These are phyloP conservation scores for Eragrostis nindensis DNA, from an alignment of 176 grass and related monocot genomes.

Conservation along the genomic window DNA sequence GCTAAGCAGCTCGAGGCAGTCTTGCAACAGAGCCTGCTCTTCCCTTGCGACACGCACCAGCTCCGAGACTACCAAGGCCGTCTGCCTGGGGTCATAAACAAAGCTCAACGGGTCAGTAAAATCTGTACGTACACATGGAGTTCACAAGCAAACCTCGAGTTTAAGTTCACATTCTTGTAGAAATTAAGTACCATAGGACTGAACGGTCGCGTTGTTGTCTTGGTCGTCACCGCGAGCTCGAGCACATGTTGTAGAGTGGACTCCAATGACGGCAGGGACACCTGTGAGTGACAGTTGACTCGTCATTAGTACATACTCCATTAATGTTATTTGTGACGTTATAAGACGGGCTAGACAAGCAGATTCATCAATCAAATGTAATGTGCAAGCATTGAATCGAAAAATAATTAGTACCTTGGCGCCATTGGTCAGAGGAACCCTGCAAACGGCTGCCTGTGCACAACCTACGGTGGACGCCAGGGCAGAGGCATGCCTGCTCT, in stretches of 20 bases:
- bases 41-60: slow-evolving; percentile 36
- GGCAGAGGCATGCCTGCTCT: slow-evolving; percentile 41
- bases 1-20: slow-evolving; percentile 47
- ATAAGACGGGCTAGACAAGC: background rate
- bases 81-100: slow-evolving; percentile 17
- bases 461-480: slow-evolving; percentile 37
- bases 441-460: slow-evolving; percentile 46
- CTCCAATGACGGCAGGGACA: slow-evolving; percentile 8
- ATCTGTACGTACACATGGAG: background rate
- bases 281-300: slow-evolving; percentile 16
- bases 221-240: slow-evolving; percentile 29
- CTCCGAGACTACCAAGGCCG: slow-evolving; percentile 23
- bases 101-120: background rate
- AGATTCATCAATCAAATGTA: too few relatives aligned
- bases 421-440: slow-evolving; percentile 51
- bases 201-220: slow-evolving; percentile 11
- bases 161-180: background rate
- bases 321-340: too few relatives aligned
- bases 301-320: too few relatives aligned
- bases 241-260: slow-evolving; percentile 41
- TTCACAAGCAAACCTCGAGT: background rate
- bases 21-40: slow-evolving; percentile 42
- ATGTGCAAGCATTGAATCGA: background rate
- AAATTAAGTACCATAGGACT: slow-evolving; percentile 30
- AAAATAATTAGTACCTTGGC: slow-evolving; percentile 44